Percentiles rank a stretch among this genome's conserved stretches.
Conservation (phyloP, 768 basidiomycete species). For the Lentinula boryana region DNA sequence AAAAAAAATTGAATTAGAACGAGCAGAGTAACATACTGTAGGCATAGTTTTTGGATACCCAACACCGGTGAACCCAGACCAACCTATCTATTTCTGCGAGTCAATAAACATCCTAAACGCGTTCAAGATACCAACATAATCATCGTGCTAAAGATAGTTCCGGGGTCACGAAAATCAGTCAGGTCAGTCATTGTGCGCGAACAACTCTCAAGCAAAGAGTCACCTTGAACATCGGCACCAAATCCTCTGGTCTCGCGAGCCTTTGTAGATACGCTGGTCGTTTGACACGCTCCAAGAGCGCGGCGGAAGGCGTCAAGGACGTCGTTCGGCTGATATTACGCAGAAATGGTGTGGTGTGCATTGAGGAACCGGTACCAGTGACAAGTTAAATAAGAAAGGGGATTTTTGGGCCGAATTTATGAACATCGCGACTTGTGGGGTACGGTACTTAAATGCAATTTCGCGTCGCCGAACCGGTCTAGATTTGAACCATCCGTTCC, state of each 20-base stretch:
- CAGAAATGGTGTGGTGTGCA: neutral
- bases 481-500: neutral
- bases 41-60: conserved; percentile 40
- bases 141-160: conserved; percentile 28
- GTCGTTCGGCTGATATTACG: neutral
- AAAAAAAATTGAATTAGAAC: no score
- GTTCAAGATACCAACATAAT: conserved; percentile 29
- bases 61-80: conserved; percentile 46
- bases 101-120: neutral
- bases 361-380: neutral
- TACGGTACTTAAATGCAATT: neutral
- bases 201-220: neutral
- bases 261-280: conserved; percentile 31
- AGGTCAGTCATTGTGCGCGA: no score
- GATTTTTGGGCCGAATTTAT: neutral
- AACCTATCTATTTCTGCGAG: conserved; percentile 31
- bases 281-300: conserved; percentile 34
- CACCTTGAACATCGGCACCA: conserved; percentile 38
- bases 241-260: conserved; percentile 30
- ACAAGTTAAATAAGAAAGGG: neutral
- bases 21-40: conserved; percentile 18
- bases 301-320: conserved; percentile 21
- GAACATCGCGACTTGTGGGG: neutral
- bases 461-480: neutral
- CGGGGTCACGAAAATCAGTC: neutral